Conservation (phyloP, 2,329 filamentous ascomycete genomes). For the Nannizzia gypsea region DNA sequence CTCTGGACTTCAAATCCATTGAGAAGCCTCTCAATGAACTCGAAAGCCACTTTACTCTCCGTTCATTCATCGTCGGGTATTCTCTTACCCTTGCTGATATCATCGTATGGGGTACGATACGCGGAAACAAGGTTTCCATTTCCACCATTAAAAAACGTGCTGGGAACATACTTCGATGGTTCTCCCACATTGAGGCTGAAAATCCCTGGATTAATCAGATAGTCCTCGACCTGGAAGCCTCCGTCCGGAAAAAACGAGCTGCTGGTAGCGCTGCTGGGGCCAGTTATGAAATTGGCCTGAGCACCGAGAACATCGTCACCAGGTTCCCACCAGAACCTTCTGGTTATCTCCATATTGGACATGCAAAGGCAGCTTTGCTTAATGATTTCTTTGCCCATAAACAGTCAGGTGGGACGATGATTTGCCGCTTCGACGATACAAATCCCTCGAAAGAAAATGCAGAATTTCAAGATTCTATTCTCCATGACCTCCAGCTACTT, state of each 20-base stretch:
- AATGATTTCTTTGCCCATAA: conserved; percentile 25
- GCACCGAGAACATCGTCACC: conserved; percentile 79
- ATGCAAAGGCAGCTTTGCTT: conserved; percentile 23
- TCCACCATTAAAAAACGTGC: conserved; percentile 67
- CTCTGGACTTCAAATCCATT: conserved; percentile 68
- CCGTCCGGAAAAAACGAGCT: conserved; percentile 56
- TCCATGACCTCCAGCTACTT: conserved; percentile 74
- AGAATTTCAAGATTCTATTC: conserved; percentile 78
- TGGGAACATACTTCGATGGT: conserved; percentile 74
- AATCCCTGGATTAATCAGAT: conserved; percentile 65
- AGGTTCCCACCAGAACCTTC: conserved; percentile 91
- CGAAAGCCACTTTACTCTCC: conserved; percentile 75
- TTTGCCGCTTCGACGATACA: conserved; percentile 81
- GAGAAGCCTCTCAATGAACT: conserved; percentile 63
- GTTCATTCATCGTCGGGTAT: conserved; percentile 78
- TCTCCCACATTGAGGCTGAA: conserved; percentile 67
- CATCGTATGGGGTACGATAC: conserved; percentile 71
- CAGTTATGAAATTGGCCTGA: conserved; percentile 79
- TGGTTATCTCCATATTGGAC: conserved; percentile 20
- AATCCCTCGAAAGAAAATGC: conserved; percentile 89
- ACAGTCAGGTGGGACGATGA: conserved; percentile 51
- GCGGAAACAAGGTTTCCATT: conserved; percentile 71
- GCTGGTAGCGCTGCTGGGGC: conserved; percentile 63
- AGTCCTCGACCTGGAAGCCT: conserved; percentile 57
- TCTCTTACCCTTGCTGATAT: conserved; percentile 63